Base-by-base conservation (phyloP, 1,284 basidiomycete species). In the Heterobasidion annosum region DNA sequence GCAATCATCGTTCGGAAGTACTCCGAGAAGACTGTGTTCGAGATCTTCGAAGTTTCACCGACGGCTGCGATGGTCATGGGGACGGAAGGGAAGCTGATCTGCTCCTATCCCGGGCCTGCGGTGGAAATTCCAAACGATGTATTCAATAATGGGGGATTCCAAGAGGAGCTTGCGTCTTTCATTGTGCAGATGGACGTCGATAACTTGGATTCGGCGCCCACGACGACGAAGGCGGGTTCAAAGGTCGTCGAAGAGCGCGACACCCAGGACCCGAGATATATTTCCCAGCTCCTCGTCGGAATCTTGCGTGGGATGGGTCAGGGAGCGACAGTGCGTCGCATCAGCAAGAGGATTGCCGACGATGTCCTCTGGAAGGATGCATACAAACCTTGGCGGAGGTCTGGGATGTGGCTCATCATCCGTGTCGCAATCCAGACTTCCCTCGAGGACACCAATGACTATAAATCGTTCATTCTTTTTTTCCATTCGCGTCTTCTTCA, bases 401-500 rank as follows among this genome's bases (percentile, higher is more conserved):
- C 74, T 3, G 64, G 73, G 0, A 57, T 75, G 1, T 78, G 74
- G 73, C 68, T 76, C 4, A 59, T 76, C n/a, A 62, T 77, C 37
- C 72, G 74, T 8, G 71, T 79, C 1, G 67, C 25, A 25, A 56
- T 79, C 2, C 78, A 81, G 55, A 73, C 71, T 0, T 65, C 73
- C 0, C 62, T 78, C 8, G 42, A 54, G 15, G 48, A 47, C 45
- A 19, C 7, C n/a, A 51, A 51, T n/a, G 59, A 60, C 0, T 81
- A 80, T 65, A 81, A 81, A 56, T 19, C 49, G 0, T 81, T 81
- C 45, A 72, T 79, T 61, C 52, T 70, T 1, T 75, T 68, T 52
- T 61, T 75, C 34, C 64, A 76, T 58, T 62, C 70, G 3, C 48
- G 57, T n/a, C 43, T 58, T 13, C 52, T 61, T 1, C 42, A 25